Evolutionary conservation across 805 yeast species (phyloP), one percentile per base, ranked within the genome.

Genomic region (Lipomyces starkeyi): DNA sequence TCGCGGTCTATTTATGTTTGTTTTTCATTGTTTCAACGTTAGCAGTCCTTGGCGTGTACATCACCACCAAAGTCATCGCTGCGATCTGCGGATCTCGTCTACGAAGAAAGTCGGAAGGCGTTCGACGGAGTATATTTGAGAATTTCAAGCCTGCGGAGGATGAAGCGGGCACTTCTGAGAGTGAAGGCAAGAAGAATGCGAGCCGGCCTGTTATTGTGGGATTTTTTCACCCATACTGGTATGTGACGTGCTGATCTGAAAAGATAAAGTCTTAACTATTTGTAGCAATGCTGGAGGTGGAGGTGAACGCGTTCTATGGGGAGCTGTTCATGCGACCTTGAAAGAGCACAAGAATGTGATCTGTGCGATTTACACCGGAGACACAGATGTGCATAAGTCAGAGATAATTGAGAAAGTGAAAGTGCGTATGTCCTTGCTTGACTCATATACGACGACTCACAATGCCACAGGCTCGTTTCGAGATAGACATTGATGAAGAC

Each of bases 291-390:
- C 97, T 53, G 97, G 97, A 58, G 99, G 99, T 22, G 99, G 99
- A 37, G 99, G 99, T 29, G 99, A 95, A 77, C 86, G 94, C 65
- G 99, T 95, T 0, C 81, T 95, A 54, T 95, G 99, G 99, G 93
- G 91, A 64, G 97, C 97, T 0, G 91, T 94, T 6, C 84, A 86
- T 72, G 83, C 88, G 40, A 90, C 97, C 0, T 80, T 93, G 67
- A 71, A 77, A 9, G 78, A 81, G 27, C 82, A 83, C 69, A 79
- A 80, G 6, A 74, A 78, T 35, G 86, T 87, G 73, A 79, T 91
- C 7, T 90, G 85, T 1, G 88, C 86, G 1, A 81, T 95, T 8
- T 95, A 95, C 77, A 88, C 93, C 17, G 91, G 91, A 25, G 91
- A 88, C 74, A 71, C 67, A 4, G 74, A 74, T 6, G 87, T 85